phyloP scores from a whole-genome alignment of 192 early-diverging fungal genomes.

The Endogone sp. region DNA sequence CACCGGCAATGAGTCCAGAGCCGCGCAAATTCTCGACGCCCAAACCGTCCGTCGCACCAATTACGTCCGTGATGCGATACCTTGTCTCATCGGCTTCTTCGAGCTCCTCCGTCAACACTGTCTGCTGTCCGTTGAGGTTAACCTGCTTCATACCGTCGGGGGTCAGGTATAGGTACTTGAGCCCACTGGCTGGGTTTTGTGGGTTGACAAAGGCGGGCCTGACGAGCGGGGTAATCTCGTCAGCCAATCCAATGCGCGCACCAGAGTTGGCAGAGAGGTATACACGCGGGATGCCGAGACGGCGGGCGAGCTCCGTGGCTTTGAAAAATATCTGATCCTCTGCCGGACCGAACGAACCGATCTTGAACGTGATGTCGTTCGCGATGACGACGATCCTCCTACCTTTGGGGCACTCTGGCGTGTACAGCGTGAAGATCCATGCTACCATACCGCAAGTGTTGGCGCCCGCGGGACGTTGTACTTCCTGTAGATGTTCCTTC shows the following conservation, averaged over 20 bases:
- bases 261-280: conserved; percentile 99
- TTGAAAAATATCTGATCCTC: conserved; percentile 93
- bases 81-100: conserved; percentile 72
- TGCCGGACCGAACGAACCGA: conserved; percentile 92
- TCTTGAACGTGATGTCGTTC: conserved; percentile 98
- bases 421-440: conserved; percentile 83
- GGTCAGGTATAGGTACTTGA: conserved; percentile 90
- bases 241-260: conserved; percentile 95
- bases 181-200: conserved; percentile 77
- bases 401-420: conserved; percentile 90
- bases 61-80: conserved; percentile 82
- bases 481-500: conserved; percentile 66
- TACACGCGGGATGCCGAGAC: conserved; percentile 83
- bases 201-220: conserved; percentile 83
- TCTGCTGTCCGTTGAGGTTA: conserved; percentile 59
- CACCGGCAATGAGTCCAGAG: conserved; percentile 96
- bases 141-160: conserved; percentile 64
- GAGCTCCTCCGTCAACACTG: conserved; percentile 70
- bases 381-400: conserved; percentile 90
- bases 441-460: conserved; percentile 98
- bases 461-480: conserved; percentile 75
- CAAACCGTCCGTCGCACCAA: conserved; percentile 83
- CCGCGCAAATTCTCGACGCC: conserved; percentile 98
- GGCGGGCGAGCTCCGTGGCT: conserved; percentile 85
- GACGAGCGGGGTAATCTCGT: conserved; percentile 85